A percentile compares a stretch with the other conserved stretches of the same genome.
These are phyloP conservation scores for Coemansia sp. DNA, from an alignment of 192 early-diverging fungal species.

Conservation along the genomic window DNA sequence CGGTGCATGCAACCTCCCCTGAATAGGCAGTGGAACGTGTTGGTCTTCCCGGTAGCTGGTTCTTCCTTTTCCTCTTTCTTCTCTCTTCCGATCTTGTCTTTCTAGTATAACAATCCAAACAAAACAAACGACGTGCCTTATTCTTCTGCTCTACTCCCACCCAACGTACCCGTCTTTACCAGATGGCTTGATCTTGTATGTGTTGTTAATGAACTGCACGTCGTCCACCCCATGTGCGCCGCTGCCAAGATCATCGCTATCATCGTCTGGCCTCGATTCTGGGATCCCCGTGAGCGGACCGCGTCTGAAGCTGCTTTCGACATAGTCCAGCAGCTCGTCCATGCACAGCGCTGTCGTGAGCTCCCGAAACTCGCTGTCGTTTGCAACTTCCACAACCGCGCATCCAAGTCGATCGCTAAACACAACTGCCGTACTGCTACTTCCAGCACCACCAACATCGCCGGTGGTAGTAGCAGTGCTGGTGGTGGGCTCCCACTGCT, in stretches of 20 bases:
- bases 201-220: not conserved
- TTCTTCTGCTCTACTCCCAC: constrained; percentile 8
- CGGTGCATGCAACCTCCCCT: constrained; percentile 49
- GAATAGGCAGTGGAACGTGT: not conserved
- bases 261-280: constrained; percentile 7
- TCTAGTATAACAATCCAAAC: not conserved
- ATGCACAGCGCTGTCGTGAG: constrained; percentile 36
- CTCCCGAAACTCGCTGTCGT: constrained; percentile 27
- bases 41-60: too few relatives aligned
- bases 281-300: constrained; percentile 13
- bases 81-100: not conserved
- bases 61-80: too few relatives aligned
- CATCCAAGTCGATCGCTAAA: constrained; percentile 20
- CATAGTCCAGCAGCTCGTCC: constrained; percentile 28
- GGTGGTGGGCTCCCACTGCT: constrained; percentile 25
- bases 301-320: constrained; percentile 22
- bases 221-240: not conserved
- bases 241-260: not conserved
- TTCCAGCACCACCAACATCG: too few relatives aligned
- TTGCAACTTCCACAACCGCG: constrained; percentile 19
- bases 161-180: constrained; percentile 8
- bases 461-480: too few relatives aligned
- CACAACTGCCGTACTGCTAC: not conserved
- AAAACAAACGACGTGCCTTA: too few relatives aligned
- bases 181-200: not conserved